Evolutionary conservation across 306 rosid genomes (phyloP), one percentile per base, ranked within the genome.

Genomic region (Acacia melanoxylon): DNA sequence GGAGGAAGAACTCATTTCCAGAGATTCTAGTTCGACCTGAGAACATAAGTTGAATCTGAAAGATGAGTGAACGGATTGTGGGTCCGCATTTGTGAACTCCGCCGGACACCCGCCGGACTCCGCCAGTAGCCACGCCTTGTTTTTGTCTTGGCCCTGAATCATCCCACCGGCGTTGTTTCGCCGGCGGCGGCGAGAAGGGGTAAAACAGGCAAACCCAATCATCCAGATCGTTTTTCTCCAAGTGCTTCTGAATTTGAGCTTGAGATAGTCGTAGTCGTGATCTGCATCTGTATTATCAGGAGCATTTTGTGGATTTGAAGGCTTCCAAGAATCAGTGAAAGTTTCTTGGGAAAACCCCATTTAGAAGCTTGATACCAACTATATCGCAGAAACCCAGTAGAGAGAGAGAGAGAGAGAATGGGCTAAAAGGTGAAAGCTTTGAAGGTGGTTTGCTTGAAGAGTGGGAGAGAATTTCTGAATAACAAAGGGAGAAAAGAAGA

Each of bases 1-100:
- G 8, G 71, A 69, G 0, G 93, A 86, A 44, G 93, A 85, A 67
- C 83, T 87, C 89, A 89, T 84, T 80, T 84, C 86, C 85, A 91
- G 41, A 4, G 94, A 84, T 27, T 94, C 98, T 2, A 89, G 89
- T 89, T 92, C 97, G 40, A 89, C 90, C 87, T 92, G 98, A 81
- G 98, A 94, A 78, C 94, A 88, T 73, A 94, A 83, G 76, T 91
- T 91, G 88, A 94, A 94, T 85, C 98, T 86, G 88, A 94, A 94
- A 66, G 98, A 94, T 16, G 98, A 94, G 62, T 94, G 94, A 78
- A 90, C 94, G 2, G 97, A 93, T 19, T 86, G 97, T 19, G 97
- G 96, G 37, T 93, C 97, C 3, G 85, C 89, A 84, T 80, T 86
- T 5, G 84, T 51, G 54, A 75, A 66, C 74, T 88, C 95, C 70